Evolutionary conservation across 345 rosid genomes (phyloP), one percentile per base, ranked within the genome.

Genomic region (Aquilaria malaccensis): DNA sequence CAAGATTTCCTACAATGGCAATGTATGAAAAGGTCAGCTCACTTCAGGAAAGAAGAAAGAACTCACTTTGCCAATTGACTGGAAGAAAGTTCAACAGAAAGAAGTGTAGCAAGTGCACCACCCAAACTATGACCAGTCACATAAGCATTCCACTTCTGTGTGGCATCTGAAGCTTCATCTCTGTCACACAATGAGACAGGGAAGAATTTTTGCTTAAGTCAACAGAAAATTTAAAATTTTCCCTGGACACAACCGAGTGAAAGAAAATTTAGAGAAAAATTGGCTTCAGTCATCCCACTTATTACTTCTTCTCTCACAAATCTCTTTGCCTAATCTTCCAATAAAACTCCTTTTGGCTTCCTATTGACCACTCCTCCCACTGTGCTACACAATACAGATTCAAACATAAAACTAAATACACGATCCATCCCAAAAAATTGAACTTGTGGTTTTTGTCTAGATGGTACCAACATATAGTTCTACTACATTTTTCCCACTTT

Each of bases 101-200:
- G 86, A 57, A 92, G 97, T 61, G 97, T 92, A 37, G 98, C 91
- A 64, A 92, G 70, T 67, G 98, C 98, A 66, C 97, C 98, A 70
- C 98, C 98, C 74, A 92, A 81, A 79, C 98, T 92, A 77, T 92
- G 97, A 61, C 98, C 98, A 54, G 98, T 92, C 66, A 82, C 95
- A 81, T 85, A 92, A 62, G 89, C 86, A 69, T 87, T 93, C 97
- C 96, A 92, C 67, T 78, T 77, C 64, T 62, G 56, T 64, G 52
- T 71, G 55, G 61, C 72, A 62, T 76, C 86, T 56, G 71, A 69
- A 64, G 12, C 72, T 69, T 85, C 81, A 9, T 89, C 86, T 67
- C 97, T 92, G 81, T 55, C 72, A 64, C 53, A 72, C 13, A 52
- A 55, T 52, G 50, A 41, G 45, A 33, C 9, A 33, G 10, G 45